Base-by-base conservation (phyloP, 83 land plant genomes). In the Diphasiastrum complanatum region DNA sequence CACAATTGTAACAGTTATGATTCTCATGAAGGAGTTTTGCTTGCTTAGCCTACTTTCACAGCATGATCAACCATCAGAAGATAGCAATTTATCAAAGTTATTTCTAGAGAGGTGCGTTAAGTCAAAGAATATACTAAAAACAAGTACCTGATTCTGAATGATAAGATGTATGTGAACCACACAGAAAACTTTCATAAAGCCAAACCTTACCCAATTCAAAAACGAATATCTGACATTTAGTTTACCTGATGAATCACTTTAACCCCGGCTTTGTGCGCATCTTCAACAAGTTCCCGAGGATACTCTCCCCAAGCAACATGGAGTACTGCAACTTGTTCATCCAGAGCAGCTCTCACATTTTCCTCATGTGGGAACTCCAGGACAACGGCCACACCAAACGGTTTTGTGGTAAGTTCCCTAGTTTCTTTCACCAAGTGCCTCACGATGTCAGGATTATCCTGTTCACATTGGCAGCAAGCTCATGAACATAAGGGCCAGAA, bases 311-410 rank as follows among this genome's bases (percentile, higher is more conserved):
- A 89, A 10, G 33, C 83, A 28, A 89, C 73, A 48, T 76, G 80
- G 56, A 89, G 41, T 5, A 83, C 55, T 26, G 78, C 86, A 29
- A 89, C 91, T 59, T 76, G 73, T 63, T 89, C 96, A 2, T 76
- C 83, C 22, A 83, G 35, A 52, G 83, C 77, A 14, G 55, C 91
- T 45, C 67, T 61, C 14, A 89, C 36, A 53, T 74, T 76, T 58
- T 80, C 74, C 58, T 74, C 69, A 36, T 85, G 79, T 1, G 91
- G 91, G 62, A 89, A 89, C n/a, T 63, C 70, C 33, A 89, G 69
- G 41, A 85, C 70, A 59, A 89, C 63, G 20, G 72, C 91, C 11
- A 85, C 70, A 22, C 96, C 96, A 83, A 89, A 89, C 22, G 91
- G 87, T 61, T 79, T 82, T 51, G 52, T 58, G 2, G 96, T 89